Base-by-base conservation (phyloP, 2,329 filamentous ascomycete species). In the Talaromyces sp. region DNA sequence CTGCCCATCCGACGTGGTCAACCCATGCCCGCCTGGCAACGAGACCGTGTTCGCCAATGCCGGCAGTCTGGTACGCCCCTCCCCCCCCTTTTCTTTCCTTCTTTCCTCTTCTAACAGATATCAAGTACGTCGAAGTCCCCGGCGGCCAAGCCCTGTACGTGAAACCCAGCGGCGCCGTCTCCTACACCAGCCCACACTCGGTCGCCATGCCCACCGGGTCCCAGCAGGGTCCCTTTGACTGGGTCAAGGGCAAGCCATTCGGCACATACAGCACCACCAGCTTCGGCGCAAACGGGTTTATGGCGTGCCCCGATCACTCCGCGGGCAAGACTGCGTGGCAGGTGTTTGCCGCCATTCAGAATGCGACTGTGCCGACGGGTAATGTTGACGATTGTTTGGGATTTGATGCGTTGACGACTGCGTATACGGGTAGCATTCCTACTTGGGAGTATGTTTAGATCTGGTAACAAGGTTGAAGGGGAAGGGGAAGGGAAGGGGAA, bases 121-220 rank as follows among this genome's bases (percentile, higher is more conserved):
- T 25, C 19, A 84, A 84, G 68, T 73, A 76, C 36, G 81, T 84
- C 33, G 69, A 79, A 32, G 86, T 88, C 4, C 85, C 86, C 5
- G 86, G 86, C 30, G 87, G 87, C 28, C 86, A 90, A 67, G 73
- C 79, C 61, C 78, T 88, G 66, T 89, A 85, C 71, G 78, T 89
- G 61, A 76, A 74, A 3, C 76, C 81, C 3, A 72, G 78, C 28
- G 87, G 86, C 6, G 75, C 79, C 10, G 71, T 89, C 61, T 76
- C 78, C 59, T 89, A 84, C 74, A 84, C 85, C 0, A 64, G 68
- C 22, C 78, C 85, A 0, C 85, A 88, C 74, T 86, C 84, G 0
- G 73, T 72, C 2, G 74, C 68, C 60, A 80, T 82, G 5, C 85
- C 85, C 0, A 64, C 72, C 0, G 85, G 84, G 10, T 81, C 84